Conservation (phyloP, 805 yeast genomes). For the Sungouiella blattae region DNA sequence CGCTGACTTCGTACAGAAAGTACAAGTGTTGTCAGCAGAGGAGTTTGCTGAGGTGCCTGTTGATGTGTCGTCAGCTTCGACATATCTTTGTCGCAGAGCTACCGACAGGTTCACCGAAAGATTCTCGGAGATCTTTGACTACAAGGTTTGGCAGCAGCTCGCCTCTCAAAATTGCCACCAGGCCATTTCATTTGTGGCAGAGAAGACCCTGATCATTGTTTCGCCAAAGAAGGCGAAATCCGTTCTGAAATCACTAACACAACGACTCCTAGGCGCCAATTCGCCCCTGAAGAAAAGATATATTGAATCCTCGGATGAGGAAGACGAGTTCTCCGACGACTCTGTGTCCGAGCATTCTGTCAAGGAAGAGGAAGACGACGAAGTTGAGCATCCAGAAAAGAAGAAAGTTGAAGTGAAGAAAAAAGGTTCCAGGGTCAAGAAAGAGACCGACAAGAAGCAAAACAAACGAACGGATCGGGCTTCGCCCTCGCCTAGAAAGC, state of each 20-base stretch:
- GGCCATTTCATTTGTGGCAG: constrained; percentile 9
- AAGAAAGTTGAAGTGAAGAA: no score
- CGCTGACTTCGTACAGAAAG: constrained; percentile 40
- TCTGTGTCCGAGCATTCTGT: no score
- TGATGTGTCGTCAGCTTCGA: constrained; percentile 31
- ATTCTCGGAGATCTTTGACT: constrained; percentile 38
- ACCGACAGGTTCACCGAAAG: constrained; percentile 32
- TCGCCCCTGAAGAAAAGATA: constrained; percentile 4
- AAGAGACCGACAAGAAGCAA: constrained; percentile 4
- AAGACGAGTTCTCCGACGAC: background rate
- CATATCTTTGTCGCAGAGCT: constrained; percentile 42
- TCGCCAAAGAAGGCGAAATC: constrained; percentile 11
- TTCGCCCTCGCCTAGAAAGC: constrained; percentile 5
- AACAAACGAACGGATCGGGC: constrained; percentile 1
- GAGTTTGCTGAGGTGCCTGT: constrained; percentile 31
- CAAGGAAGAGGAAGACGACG: background rate
- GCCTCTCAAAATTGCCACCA: constrained; percentile 12
- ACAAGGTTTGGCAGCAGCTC: constrained; percentile 25
- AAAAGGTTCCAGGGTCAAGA: no score
- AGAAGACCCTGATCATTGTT: constrained; percentile 13
- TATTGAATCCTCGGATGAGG: constrained; percentile 5
- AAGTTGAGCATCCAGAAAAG: constrained; percentile 3
- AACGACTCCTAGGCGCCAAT: constrained; percentile 5
- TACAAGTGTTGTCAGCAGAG: constrained; percentile 38
- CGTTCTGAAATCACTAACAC: background rate